Conservation (phyloP, 1,284 basidiomycete genomes). For the Leccinum subrobustum region DNA sequence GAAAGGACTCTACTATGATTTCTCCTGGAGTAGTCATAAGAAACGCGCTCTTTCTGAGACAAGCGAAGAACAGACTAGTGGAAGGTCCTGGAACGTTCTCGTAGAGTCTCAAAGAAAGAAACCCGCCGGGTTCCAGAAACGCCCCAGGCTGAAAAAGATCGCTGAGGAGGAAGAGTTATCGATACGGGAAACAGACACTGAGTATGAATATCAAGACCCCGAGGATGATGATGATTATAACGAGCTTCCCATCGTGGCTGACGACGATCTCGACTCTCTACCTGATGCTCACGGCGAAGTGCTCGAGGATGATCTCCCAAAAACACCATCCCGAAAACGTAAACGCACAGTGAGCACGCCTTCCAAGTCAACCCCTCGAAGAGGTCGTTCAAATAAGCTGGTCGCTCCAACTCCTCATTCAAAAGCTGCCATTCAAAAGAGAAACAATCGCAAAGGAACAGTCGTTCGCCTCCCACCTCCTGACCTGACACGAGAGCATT, state of each 20-base stretch:
- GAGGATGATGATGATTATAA: constrained; percentile 10
- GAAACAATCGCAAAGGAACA: constrained; percentile 34
- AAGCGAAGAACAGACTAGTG: constrained; percentile 30
- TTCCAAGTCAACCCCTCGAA: constrained; percentile 33
- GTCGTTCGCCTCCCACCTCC: constrained; percentile 38
- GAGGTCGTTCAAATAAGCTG: constrained; percentile 30
- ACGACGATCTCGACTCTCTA: constrained; percentile 8
- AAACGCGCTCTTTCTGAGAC: constrained; percentile 35
- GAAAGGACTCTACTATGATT: constrained; percentile 60
- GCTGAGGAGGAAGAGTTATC: constrained; percentile 22
- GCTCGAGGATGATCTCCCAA: constrained; percentile 21
- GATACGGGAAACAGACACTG: constrained; percentile 18
- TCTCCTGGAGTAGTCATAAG: constrained; percentile 56
- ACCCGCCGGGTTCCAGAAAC: constrained; percentile 15
- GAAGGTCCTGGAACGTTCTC: constrained; percentile 29
- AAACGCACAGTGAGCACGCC: constrained; percentile 31
- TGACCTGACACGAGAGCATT: constrained; percentile 36
- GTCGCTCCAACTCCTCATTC: constrained; percentile 68
- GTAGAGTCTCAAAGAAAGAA: constrained; percentile 16
- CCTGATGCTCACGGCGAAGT: constrained; percentile 6
- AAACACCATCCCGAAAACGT: constrained; percentile 42
- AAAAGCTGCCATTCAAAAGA: constrained; percentile 52
- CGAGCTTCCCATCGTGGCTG: constrained; percentile 12
- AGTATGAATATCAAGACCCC: constrained; percentile 23
- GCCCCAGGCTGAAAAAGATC: constrained; percentile 19